Conservation (phyloP, 1,139 yeast species). For the Yamadazyma dendronema region DNA sequence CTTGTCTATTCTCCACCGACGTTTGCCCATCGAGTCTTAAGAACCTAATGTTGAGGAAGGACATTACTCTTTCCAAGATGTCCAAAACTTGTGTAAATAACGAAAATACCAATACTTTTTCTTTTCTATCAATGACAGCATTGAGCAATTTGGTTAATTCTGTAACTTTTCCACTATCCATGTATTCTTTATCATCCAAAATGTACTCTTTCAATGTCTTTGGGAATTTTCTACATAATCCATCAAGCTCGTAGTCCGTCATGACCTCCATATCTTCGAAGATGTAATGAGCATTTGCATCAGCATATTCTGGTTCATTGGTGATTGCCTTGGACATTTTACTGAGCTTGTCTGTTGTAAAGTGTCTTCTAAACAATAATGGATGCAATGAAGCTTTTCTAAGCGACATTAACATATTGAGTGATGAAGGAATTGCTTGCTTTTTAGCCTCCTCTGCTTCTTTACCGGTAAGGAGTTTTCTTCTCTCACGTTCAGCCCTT, state of each 20-base stretch:
- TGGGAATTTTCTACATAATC: conserved; percentile 72
- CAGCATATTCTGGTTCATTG: conserved; percentile 74
- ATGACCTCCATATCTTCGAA: conserved; percentile 95
- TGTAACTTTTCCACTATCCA: conserved; percentile 75
- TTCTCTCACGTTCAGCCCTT: conserved; percentile 48
- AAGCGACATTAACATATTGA: conserved; percentile 65
- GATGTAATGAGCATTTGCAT: conserved; percentile 73
- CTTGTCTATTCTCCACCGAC: conserved; percentile 89
- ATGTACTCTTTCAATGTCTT: conserved; percentile 54
- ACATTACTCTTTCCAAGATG: conserved; percentile 74
- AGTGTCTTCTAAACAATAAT: conserved; percentile 60
- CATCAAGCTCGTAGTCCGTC: conserved; percentile 86
- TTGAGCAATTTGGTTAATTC: conserved; percentile 60
- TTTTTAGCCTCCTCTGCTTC: conserved; percentile 36
- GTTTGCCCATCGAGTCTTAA: conserved; percentile 92
- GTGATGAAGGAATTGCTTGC: conserved; percentile 37
- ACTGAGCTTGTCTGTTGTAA: conserved; percentile 50
- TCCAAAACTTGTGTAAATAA: conserved; percentile 91
- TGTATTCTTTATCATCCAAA: conserved; percentile 57
- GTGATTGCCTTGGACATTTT: conserved; percentile 77
- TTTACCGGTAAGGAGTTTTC: conserved; percentile 40
- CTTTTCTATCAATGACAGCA: conserved; percentile 60
- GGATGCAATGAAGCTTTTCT: conserved; percentile 80
- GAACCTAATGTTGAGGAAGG: conserved; percentile 66
- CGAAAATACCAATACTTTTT: conserved; percentile 81